Base-by-base conservation (phyloP, 1,139 yeast species). In the Zygosaccharomyces sapae region DNA sequence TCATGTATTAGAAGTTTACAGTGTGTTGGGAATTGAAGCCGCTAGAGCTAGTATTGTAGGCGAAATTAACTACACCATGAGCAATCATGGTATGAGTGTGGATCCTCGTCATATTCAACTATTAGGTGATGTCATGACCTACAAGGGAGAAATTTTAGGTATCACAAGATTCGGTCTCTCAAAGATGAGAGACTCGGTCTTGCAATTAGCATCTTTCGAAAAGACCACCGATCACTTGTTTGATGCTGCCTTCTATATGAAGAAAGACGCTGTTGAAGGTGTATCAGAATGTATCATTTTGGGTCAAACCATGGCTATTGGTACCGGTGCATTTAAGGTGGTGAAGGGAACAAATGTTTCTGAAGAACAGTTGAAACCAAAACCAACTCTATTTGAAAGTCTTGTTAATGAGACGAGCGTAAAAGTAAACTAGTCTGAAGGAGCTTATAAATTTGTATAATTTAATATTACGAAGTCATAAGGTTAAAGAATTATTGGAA, bases 91-190 rank as follows among this genome's bases (percentile, higher is more conserved):
- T 70, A 94, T 94, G 98, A 87, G 95, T 67, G 97, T 94, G 49
- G 99, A 94, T 74, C 98, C 98, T 54, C 95, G 99, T 75, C 99
- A 94, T 70, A 89, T 94, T 66, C 98, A 92, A 71, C 73, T 94
- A 45, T 73, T 94, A 54, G 98, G 98, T 54, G 99, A 94, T 67
- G 98, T 94, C 48, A 94, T 94, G 99, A 88, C 97, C 0, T 94
- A 88, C 68, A 94, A 92, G 71, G 99, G 99, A 51, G 98, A 94
- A 66, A 96, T 94, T 5, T 76, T 94, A 59, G 98, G 99, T 69
- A 94, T 94, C 64, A 94, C 99, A 3, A 79, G 99, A 70, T 94
- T 94, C 62, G 99, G 99, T 57, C 76, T 94, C 59, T 90, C 97
- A 62, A 94, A 94, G 68, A 92, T 94, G 98, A 83, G 98, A 73